Evolutionary conservation across 768 basidiomycete genomes (phyloP).

Genomic region (Termitomyces bulborhizus): DNA sequence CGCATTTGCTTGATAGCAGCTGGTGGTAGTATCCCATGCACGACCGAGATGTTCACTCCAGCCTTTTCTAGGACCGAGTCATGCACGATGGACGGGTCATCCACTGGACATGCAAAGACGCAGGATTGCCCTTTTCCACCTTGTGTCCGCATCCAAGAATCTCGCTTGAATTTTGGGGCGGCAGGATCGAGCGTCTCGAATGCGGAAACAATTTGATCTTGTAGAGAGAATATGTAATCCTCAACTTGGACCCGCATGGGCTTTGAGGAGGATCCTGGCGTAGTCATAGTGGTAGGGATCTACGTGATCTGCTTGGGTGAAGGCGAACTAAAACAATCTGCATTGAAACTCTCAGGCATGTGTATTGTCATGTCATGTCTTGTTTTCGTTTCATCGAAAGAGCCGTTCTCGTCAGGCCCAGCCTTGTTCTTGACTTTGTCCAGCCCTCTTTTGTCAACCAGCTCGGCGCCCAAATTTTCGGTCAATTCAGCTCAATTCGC

Average conservation of each 20-base stretch:
- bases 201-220: slow-evolving; percentile 69
- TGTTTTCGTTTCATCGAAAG: not conserved
- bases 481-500: too few species aligned
- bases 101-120: slow-evolving; percentile 56
- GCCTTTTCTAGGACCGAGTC: slow-evolving; percentile 83
- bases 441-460: not conserved
- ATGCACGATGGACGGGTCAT: slow-evolving; percentile 23
- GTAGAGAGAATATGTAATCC: slow-evolving; percentile 67
- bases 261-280: slow-evolving; percentile 10
- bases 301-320: not conserved
- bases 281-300: slow-evolving; percentile 11
- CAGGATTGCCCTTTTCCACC: slow-evolving; percentile 80
- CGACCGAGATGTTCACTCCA: slow-evolving; percentile 91
- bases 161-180: slow-evolving; percentile 70
- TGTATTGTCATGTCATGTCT: not conserved
- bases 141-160: slow-evolving; percentile 68
- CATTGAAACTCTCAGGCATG: not conserved
- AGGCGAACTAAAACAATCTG: not conserved
- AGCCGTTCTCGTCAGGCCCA: not conserved
- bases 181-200: slow-evolving; percentile 77
- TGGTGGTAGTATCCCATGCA: slow-evolving; percentile 84
- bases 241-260: slow-evolving; percentile 78
- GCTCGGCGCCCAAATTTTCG: too few species aligned
- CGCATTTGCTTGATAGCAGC: slow-evolving; percentile 92
- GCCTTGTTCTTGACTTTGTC: not conserved